Percentiles rank a stretch among this genome's conserved stretches.
Evolutionary conservation across 2,329 filamentous ascomycete species (phyloP).

Genomic region (Aspergillus transmontanensis): DNA sequence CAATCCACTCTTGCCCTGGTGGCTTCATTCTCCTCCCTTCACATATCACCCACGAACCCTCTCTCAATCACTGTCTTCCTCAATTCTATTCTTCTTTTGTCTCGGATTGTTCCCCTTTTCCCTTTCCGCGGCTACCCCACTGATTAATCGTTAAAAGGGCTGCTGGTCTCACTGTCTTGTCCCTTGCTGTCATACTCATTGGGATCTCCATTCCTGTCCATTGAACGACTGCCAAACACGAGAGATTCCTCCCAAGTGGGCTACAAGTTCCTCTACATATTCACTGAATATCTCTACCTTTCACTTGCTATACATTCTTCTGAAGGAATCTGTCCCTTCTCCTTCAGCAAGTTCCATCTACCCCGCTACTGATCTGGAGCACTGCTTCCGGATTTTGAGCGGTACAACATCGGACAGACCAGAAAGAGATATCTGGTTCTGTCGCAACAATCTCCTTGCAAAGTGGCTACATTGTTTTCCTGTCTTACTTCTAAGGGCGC

Average conservation of each 20-base stretch:
- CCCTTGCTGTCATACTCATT: background rate
- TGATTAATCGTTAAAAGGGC: background rate
- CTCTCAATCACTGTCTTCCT: background rate
- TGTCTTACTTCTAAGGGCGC: background rate
- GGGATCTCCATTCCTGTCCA: background rate
- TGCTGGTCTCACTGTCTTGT: no score
- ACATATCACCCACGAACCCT: background rate
- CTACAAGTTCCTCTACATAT: background rate
- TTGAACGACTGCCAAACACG: background rate
- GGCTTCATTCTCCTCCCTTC: background rate
- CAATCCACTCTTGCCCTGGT: slow-evolving; percentile 6
- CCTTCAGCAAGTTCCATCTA: background rate
- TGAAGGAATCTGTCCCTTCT: background rate
- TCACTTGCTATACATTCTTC: background rate
- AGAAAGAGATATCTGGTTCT: background rate
- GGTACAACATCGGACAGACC: background rate
- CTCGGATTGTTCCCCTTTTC: background rate
- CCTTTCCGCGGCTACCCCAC: background rate
- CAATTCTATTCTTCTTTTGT: slow-evolving; percentile 23
- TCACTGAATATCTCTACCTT: background rate
- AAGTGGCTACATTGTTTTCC: background rate
- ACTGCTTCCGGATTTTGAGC: background rate
- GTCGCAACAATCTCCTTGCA: background rate
- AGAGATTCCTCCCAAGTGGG: background rate
- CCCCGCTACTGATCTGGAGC: background rate